phyloP scores from a whole-genome alignment of 2,329 filamentous ascomycete genomes.

The Phoma sp. region DNA sequence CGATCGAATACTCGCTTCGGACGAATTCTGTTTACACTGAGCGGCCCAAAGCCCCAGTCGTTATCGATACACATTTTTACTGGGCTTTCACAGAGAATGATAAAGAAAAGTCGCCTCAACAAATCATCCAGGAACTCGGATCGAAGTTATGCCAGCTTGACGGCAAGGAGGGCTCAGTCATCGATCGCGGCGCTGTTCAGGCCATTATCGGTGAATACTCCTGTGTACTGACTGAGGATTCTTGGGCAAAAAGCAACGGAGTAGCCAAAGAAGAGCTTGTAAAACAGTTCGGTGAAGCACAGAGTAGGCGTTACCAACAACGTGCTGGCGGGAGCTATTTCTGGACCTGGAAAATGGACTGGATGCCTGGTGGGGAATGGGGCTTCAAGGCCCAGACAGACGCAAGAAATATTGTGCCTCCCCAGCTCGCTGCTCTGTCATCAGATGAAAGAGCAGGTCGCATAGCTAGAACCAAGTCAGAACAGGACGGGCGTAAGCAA shows the following conservation, averaged over 20 bases:
- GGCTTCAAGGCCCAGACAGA: slow-evolving; percentile 62
- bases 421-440: slow-evolving; percentile 32
- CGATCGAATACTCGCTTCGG: slow-evolving; percentile 53
- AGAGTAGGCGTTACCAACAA: slow-evolving; percentile 58
- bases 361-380: slow-evolving; percentile 68
- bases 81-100: slow-evolving; percentile 64
- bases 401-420: slow-evolving; percentile 50
- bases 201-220: slow-evolving; percentile 65
- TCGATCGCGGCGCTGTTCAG: slow-evolving; percentile 58
- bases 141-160: slow-evolving; percentile 55
- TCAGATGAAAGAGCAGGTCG: slow-evolving; percentile 32
- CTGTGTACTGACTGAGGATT: slow-evolving; percentile 60
- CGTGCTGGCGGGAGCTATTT: slow-evolving; percentile 62
- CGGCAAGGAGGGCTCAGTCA: slow-evolving; percentile 56
- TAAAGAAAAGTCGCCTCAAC: slow-evolving; percentile 57
- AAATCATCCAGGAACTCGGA: slow-evolving; percentile 57
- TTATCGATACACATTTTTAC: slow-evolving; percentile 66
- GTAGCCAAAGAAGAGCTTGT: slow-evolving; percentile 49
- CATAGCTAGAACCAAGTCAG: slow-evolving; percentile 49
- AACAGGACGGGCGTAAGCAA: slow-evolving; percentile 45
- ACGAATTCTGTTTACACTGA: slow-evolving; percentile 48
- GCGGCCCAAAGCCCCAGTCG: slow-evolving; percentile 53
- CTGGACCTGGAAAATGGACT: slow-evolving; percentile 68
- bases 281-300: slow-evolving; percentile 56
- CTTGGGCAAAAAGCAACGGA: slow-evolving; percentile 51